Evolutionary conservation across 2,329 filamentous ascomycete genomes (phyloP), one percentile per base, ranked within the genome.

Genomic region (Neopestalotiopsis rosae): DNA sequence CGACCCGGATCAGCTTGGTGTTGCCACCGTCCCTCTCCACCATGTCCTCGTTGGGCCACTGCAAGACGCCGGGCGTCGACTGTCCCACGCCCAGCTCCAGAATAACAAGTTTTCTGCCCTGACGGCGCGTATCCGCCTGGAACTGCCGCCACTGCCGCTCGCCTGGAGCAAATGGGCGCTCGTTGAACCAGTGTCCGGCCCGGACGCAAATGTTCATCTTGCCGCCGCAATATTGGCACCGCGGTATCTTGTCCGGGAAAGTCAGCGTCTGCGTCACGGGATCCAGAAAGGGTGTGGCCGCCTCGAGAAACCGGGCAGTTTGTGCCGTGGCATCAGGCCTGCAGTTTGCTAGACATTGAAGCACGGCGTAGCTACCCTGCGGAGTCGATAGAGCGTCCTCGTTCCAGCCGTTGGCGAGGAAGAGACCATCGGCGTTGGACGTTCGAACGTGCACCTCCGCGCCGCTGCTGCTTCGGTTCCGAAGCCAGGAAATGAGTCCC

Each of bases 401-500:
- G 1, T 1, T 32, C 58, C 58, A 61, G 7, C 58, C 58, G 17
- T 61, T 61, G 17, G 58, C 58, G 24, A 61, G 30, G 58, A 61
- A 61, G 12, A 61, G 58, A 7, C 58, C 58, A 1, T 61, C 58
- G 17, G 58, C 58, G 4, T 61, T 61, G 20, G 58, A 61, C 7
- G 58, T 61, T 3, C 58, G 20, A 7, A 61, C 30, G 9, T 61
- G 58, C 17, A 32, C 28, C 30, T 61, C 28, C 12, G 14, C 28
- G 58, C 24, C 24, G 24, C 24, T 28, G 3, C 24, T 28, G 3
- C 24, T 28, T 4, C 30, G 58, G 14, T 34, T 61, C 58, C 30
- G 20, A 17, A 61, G 58, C 58, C 58, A 61, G 28, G 58, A 61
- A 7, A 61, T 61, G 1, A 78, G 75, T 17, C 79, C 75, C 9